Evolutionary conservation across 139 green algal species (phyloP), one percentile per base, ranked within the genome.

Genomic region (Microglena sp.): DNA sequence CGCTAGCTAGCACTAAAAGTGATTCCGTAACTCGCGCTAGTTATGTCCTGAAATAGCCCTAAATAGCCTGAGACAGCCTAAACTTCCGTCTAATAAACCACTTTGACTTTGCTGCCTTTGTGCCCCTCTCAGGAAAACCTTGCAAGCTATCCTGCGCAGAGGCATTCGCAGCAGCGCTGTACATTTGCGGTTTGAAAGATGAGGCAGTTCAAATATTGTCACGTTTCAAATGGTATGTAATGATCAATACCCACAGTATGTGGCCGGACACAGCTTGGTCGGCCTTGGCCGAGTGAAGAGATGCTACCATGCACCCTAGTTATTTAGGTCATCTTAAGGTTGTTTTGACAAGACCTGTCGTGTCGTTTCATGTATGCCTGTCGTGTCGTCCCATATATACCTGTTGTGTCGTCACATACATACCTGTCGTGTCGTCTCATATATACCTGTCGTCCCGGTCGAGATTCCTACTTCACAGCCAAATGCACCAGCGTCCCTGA

Each of bases 131-230:
- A 86, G 87, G 89, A 30, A 76, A 80, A 6, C 86, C 93, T 0
- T 95, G 84, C 78, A 96, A 96, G 80, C 85, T 99, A 44, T 96
- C 88, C 2, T 99, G 92, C 69, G 93, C 91, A 2, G 93, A 99
- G 80, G 93, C 89, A 2, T 76, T 95, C 40, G 86, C 88, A 2
- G 87, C 86, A 8, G 87, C 85, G 11, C 77, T 95, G 29, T 91
- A 84, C 71, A 90, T 97, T 8, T 93, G 82, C 67, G 88, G 89
- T 44, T 78, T 85, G 35, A 67, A 74, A 60, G 79, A 78, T 2
- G 82, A 83, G 8, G 81, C 83, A 0, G 54, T 69, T 3, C 60
- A 60, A 2, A 66, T 96, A 5, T 74, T 96, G 73, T 75, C 62
- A 6, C 66, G 84, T 5, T 96, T 96, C 75, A 95, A 92, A 43